Percentiles rank a stretch among this genome's conserved stretches.
phyloP scores from a whole-genome alignment of 1,139 yeast species.

The Yamadazyma pseudoaaseri region DNA sequence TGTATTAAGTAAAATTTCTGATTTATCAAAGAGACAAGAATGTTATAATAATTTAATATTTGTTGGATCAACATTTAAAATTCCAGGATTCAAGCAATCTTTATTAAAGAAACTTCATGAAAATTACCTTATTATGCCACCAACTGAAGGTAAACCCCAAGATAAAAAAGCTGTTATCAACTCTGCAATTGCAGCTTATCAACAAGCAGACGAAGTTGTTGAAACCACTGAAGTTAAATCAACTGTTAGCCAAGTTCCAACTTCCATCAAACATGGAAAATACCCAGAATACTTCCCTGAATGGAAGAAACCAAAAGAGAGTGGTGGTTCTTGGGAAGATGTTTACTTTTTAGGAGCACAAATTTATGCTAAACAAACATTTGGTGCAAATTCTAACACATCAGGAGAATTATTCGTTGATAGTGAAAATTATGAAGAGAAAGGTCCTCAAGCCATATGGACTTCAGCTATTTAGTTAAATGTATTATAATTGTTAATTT shows the following conservation, averaged over 20 bases:
- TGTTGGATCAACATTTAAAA: slow-evolving; percentile 72
- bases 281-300: slow-evolving; percentile 93
- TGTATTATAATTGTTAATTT: background rate
- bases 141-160: slow-evolving; percentile 28
- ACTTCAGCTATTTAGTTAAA: slow-evolving; percentile 23
- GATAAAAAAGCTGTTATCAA: slow-evolving; percentile 33
- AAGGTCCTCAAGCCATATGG: slow-evolving; percentile 75
- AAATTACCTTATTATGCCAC: slow-evolving; percentile 50
- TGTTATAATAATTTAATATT: slow-evolving; percentile 83
- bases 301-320: slow-evolving; percentile 73
- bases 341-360: slow-evolving; percentile 81
- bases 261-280: slow-evolving; percentile 63
- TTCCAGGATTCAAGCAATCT: slow-evolving; percentile 76
- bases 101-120: slow-evolving; percentile 57
- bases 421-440: slow-evolving; percentile 70
- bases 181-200: slow-evolving; percentile 44
- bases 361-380: slow-evolving; percentile 83
- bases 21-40: slow-evolving; percentile 72
- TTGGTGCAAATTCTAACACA: slow-evolving; percentile 57
- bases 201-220: slow-evolving; percentile 37
- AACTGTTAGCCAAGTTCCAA: slow-evolving; percentile 66
- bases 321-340: slow-evolving; percentile 68
- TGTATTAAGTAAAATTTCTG: slow-evolving; percentile 57
- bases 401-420: slow-evolving; percentile 69
- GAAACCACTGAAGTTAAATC: slow-evolving; percentile 27